Percentiles rank a stretch among this genome's conserved stretches.
phyloP scores from a whole-genome alignment of 2,329 filamentous ascomycete species.

The Ramichloridium luteum region DNA sequence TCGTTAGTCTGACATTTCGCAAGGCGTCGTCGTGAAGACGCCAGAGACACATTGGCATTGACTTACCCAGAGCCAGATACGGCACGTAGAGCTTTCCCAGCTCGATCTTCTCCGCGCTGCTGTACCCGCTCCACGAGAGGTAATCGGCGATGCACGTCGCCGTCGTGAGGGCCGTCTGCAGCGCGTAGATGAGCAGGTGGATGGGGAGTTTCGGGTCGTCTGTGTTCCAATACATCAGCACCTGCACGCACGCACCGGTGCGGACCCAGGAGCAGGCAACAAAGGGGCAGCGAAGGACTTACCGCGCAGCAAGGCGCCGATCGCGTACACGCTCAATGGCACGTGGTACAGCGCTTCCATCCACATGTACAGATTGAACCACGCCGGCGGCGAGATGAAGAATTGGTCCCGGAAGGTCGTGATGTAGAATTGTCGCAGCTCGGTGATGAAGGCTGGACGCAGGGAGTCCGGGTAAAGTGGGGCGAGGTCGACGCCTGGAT shows the following conservation, averaged over 20 bases:
- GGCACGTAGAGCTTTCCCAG: conserved; percentile 44
- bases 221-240: conserved; percentile 15
- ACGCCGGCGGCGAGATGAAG: conserved; percentile 46
- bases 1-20: no score
- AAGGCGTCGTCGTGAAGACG: no score
- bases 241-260: background rate
- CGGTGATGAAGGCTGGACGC: conserved; percentile 37
- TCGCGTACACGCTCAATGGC: conserved; percentile 48
- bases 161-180: conserved; percentile 50
- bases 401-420: conserved; percentile 45
- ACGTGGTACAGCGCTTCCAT: conserved; percentile 51
- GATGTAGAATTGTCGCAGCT: conserved; percentile 46
- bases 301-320: conserved; percentile 43
- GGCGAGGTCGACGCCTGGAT: conserved; percentile 50
- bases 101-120: conserved; percentile 34
- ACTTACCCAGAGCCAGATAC: conserved; percentile 45
- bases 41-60: background rate
- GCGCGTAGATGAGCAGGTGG: conserved; percentile 47
- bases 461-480: conserved; percentile 44
- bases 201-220: conserved; percentile 47
- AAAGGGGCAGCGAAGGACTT: conserved; percentile 14
- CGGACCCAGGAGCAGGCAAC: background rate
- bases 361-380: conserved; percentile 44
- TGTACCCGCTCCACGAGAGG: conserved; percentile 41
- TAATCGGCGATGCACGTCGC: conserved; percentile 51